Base-by-base conservation (phyloP, 2,329 filamentous ascomycete genomes). In the Didymella exigua region DNA sequence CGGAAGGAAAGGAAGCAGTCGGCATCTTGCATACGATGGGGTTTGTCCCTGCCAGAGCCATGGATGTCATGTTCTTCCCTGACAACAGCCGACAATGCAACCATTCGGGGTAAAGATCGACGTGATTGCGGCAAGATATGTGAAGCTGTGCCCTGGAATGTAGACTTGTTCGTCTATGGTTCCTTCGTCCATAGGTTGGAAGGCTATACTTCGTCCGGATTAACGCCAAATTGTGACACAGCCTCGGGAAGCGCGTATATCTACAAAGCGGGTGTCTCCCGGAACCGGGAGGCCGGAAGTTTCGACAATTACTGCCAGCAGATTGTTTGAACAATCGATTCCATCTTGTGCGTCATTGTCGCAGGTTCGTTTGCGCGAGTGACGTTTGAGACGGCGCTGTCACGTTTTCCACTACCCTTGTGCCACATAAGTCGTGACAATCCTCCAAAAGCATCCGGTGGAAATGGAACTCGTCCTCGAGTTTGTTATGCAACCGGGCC, bases 81-180 rank as follows among this genome's bases (percentile, higher is more conserved):
- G 42, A 43, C 53, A 56, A 56, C 53, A 26, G 21, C n/a, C 24
- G 45, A 33, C 24, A 47, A 56, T 51, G 47, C 26, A 49, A 2
- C 21, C 42, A 23, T 14, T 26, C 1, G 26, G 8, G 42, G 36
- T 14, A 37, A 45, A 18, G 53, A 51, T 51, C 47, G 47, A 29
- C 41, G 21, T 33, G 29, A 38, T 23, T 19, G 38, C 45, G 48
- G 36, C 19, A 30, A 56, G 42, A 56, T 51, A 51, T 56, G 53
- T 51, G 36, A 47, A 26, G 31, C 38, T 45, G 40, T 44, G 37
- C 37, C 47, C 53, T 50, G 53, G 53, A 56, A 56, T 56, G 53
- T 26, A 43, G 38, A 43, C 5, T 37, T 27, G 5, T 11, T 48
- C 31, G 50, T 54, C 23, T 38, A 46, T 37, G 21, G 19, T 33